phyloP scores from a whole-genome alignment of 495 filamentous ascomycete genomes.

The Oidiodendron maius region DNA sequence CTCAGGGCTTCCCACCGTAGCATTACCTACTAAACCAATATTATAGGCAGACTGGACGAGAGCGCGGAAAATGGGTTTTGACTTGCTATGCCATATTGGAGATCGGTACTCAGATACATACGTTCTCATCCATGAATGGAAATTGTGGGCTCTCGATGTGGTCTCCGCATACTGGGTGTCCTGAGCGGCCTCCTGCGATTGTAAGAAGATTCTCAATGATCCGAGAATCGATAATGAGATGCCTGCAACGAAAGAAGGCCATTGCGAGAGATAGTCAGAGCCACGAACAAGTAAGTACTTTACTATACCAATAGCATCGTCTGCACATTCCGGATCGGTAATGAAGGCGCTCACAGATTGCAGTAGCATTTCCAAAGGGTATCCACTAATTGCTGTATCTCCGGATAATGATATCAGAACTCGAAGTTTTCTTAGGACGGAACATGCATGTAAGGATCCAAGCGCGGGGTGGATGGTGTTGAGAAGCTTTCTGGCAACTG shows the following conservation, averaged over 20 bases:
- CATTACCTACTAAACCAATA: slow-evolving; percentile 52
- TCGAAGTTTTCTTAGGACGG: slow-evolving; percentile 78
- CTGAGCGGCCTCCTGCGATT: slow-evolving; percentile 60
- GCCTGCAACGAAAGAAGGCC: slow-evolving; percentile 72
- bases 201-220: slow-evolving; percentile 66
- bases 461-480: slow-evolving; percentile 80
- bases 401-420: slow-evolving; percentile 77
- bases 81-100: slow-evolving; percentile 32
- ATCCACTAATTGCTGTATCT: slow-evolving; percentile 59
- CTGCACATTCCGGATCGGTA: slow-evolving; percentile 77
- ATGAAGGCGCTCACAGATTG: slow-evolving; percentile 75
- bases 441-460: slow-evolving; percentile 79
- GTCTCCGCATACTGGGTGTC: slow-evolving; percentile 68
- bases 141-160: slow-evolving; percentile 55
- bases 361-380: slow-evolving; percentile 88
- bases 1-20: slow-evolving; percentile 55
- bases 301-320: slow-evolving; percentile 81
- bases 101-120: slow-evolving; percentile 39
- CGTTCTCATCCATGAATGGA: slow-evolving; percentile 65
- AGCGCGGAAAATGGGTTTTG: slow-evolving; percentile 50
- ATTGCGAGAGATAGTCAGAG: slow-evolving; percentile 51
- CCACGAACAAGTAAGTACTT: slow-evolving; percentile 78
- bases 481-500: slow-evolving; percentile 70
- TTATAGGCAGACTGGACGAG: slow-evolving; percentile 58
- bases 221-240: slow-evolving; percentile 70